phyloP scores from a whole-genome alignment of 257 asterid species.

The Ballota nigra region DNA sequence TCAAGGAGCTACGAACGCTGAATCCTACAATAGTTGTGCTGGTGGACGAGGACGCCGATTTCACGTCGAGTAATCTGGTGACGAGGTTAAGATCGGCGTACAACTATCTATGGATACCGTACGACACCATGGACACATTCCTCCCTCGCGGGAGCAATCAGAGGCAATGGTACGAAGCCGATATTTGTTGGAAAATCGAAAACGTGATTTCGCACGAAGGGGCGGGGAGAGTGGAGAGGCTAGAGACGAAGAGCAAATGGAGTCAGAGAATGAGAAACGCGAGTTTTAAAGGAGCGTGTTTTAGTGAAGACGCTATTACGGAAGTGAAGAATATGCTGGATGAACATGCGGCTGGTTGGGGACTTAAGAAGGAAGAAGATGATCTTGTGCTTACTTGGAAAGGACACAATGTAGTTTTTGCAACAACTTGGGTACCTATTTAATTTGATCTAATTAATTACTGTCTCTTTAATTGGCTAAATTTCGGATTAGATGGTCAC shows the following conservation, averaged over 20 bases:
- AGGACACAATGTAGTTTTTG: conserved; percentile 92
- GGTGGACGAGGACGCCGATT: conserved; percentile 91
- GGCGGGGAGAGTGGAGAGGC: conserved; percentile 63
- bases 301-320: conserved; percentile 60
- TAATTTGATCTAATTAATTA: background rate
- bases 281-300: conserved; percentile 44
- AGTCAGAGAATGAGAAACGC: conserved; percentile 70
- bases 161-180: conserved; percentile 90
- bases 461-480: background rate
- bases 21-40: conserved; percentile 60
- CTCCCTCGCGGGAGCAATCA: conserved; percentile 70
- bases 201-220: conserved; percentile 86
- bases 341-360: conserved; percentile 98
- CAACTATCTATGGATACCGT: conserved; percentile 91
- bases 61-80: conserved; percentile 64
- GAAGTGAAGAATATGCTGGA: conserved; percentile 86
- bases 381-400: conserved; percentile 92
- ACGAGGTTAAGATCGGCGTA: conserved; percentile 70
- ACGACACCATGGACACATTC: conserved; percentile 78
- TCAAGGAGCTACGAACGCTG: conserved; percentile 52
- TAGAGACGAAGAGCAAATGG: conserved; percentile 70
- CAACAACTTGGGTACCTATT: conserved; percentile 67
- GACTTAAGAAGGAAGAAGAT: conserved; percentile 79
- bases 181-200: conserved; percentile 85
- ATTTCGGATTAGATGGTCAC: background rate